Conservation (phyloP, 371 early-diverging fungal species). For the Dipsacomyces acuminosporus region DNA sequence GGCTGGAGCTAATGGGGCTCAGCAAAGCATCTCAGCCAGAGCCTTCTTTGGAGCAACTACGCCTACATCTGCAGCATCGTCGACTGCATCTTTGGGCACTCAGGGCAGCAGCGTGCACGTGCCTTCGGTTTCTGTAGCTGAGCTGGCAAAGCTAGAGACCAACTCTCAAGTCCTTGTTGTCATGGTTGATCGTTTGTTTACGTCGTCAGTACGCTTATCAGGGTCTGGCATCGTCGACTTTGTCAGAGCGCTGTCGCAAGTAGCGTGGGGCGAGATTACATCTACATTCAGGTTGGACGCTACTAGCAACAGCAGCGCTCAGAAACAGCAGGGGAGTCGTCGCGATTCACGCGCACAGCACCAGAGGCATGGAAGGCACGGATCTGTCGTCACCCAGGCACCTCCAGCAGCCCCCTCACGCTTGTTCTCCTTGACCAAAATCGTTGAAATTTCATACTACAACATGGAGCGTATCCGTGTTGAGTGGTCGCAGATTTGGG, state of each 20-base stretch:
- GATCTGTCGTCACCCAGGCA: background rate
- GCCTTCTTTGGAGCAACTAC: constrained; percentile 17
- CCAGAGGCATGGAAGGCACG: constrained; percentile 2
- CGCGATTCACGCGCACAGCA: too few species aligned
- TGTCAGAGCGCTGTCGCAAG: constrained; percentile 77
- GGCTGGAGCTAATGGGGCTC: constrained; percentile 23
- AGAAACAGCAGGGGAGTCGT: background rate
- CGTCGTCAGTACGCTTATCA: constrained; percentile 51
- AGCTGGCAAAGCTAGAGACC: constrained; percentile 41
- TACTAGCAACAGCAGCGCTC: constrained; percentile 10
- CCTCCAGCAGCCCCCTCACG: constrained; percentile 49
- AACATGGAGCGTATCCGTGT: constrained; percentile 96
- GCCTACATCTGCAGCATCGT: background rate
- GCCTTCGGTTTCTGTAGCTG: constrained; percentile 30
- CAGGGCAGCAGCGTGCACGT: background rate
- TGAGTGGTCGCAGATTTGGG: constrained; percentile 96
- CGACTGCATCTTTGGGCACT: background rate
- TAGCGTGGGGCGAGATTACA: constrained; percentile 86
- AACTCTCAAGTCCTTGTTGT: constrained; percentile 66
- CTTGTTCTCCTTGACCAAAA: constrained; percentile 85
- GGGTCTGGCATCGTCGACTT: constrained; percentile 74
- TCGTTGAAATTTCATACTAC: constrained; percentile 93
- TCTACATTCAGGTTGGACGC: constrained; percentile 46
- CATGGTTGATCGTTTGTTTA: constrained; percentile 81
- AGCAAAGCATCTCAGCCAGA: constrained; percentile 35